phyloP scores from a whole-genome alignment of 2,329 filamentous ascomycete genomes.

The Emericellopsis cladophorae region DNA sequence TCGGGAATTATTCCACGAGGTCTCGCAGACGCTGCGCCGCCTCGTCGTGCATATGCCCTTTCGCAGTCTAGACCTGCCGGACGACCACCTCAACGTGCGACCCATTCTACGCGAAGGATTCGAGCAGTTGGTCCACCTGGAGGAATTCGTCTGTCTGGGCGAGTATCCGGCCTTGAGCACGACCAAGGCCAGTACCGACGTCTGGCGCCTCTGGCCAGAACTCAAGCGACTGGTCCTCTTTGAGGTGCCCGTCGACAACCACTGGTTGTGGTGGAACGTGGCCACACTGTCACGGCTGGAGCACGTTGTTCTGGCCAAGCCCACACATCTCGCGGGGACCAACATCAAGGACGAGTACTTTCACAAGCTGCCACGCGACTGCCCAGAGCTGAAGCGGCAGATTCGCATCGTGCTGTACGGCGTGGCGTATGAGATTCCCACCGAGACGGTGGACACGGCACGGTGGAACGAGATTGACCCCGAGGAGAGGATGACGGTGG shows the following conservation, averaged over 20 bases:
- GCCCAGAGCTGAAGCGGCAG: constrained; percentile 11
- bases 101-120: constrained; percentile 31
- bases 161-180: constrained; percentile 30
- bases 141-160: constrained; percentile 33
- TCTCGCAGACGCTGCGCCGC: constrained; percentile 24
- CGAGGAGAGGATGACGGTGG: constrained; percentile 21
- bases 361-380: constrained; percentile 15
- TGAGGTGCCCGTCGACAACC: constrained; percentile 20
- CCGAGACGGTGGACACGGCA: constrained; percentile 8
- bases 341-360: constrained; percentile 30
- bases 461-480: constrained; percentile 22
- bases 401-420: constrained; percentile 20
- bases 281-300: constrained; percentile 22
- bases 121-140: constrained; percentile 23
- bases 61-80: constrained; percentile 24
- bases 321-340: constrained; percentile 15
- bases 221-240: constrained; percentile 29
- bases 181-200: constrained; percentile 16
- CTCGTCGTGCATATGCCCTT: constrained; percentile 36
- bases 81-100: constrained; percentile 26
- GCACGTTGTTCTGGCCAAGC: constrained; percentile 27
- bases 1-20: constrained; percentile 26
- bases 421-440: constrained; percentile 9
- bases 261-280: constrained; percentile 25
- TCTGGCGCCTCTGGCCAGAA: constrained; percentile 30